A percentile compares a stretch with the other conserved stretches of the same genome.
These are phyloP conservation scores for Dothistroma pini DNA, from an alignment of 2,329 filamentous ascomycete species.

Conservation along the genomic window DNA sequence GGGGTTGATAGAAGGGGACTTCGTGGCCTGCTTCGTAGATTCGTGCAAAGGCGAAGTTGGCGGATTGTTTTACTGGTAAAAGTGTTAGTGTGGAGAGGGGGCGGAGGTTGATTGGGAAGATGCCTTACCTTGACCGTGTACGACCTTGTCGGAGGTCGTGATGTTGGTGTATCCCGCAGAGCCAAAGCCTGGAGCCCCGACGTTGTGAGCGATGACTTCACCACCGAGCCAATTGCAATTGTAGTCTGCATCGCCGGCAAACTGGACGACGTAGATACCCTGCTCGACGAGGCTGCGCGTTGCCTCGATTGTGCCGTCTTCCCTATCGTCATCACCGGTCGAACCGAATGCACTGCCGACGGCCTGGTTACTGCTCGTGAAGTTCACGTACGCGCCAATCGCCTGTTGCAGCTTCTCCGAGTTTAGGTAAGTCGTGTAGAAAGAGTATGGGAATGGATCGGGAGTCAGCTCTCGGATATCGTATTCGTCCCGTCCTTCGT, in stretches of 20 bases:
- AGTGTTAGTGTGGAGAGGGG: conserved; percentile 50
- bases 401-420: conserved; percentile 52
- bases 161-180: conserved; percentile 49
- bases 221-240: conserved; percentile 46
- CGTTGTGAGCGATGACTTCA: conserved; percentile 38
- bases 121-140: conserved; percentile 50
- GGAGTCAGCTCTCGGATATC: conserved; percentile 55
- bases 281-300: conserved; percentile 39
- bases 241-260: conserved; percentile 49
- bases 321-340: conserved; percentile 51
- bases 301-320: conserved; percentile 42
- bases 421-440: conserved; percentile 57
- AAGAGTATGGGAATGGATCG: conserved; percentile 55
- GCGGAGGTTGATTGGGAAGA: conserved; percentile 49
- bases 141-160: conserved; percentile 41
- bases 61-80: conserved; percentile 50
- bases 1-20: conserved; percentile 52
- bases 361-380: conserved; percentile 44
- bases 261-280: conserved; percentile 42
- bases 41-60: conserved; percentile 48
- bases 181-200: conserved; percentile 42
- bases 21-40: conserved; percentile 49
- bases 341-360: conserved; percentile 45
- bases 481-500: conserved; percentile 56
- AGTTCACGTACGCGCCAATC: conserved; percentile 59